Evolutionary conservation across 495 filamentous ascomycete species (phyloP).

Genomic region (Penicillium pancosmium): DNA sequence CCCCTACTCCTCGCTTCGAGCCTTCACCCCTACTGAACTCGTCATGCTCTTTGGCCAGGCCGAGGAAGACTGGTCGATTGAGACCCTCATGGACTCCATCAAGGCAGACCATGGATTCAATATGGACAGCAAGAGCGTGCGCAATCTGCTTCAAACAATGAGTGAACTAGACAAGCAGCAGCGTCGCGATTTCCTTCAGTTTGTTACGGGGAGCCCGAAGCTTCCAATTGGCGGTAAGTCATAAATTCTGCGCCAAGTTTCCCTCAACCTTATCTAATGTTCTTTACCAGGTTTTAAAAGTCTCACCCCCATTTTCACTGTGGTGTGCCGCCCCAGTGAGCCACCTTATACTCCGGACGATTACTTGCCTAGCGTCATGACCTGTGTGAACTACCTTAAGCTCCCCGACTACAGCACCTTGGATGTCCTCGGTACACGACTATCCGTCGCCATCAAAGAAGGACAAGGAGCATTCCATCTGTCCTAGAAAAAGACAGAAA

Average conservation of each 20-base stretch:
- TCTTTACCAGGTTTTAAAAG: slow-evolving; percentile 80
- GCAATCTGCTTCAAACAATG: slow-evolving; percentile 93
- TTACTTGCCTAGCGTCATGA: slow-evolving; percentile 98
- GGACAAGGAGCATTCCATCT: slow-evolving; percentile 99
- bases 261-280: slow-evolving; percentile 23
- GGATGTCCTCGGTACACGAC: slow-evolving; percentile 70
- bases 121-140: slow-evolving; percentile 97
- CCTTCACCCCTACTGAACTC: slow-evolving; percentile 96
- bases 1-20: slow-evolving; percentile 86
- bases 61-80: slow-evolving; percentile 97
- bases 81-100: slow-evolving; percentile 96
- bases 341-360: slow-evolving; percentile 93
- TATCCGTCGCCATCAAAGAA: slow-evolving; percentile 88
- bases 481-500: slow-evolving; percentile 54
- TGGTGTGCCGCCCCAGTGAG: slow-evolving; percentile 97
- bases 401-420: slow-evolving; percentile 91
- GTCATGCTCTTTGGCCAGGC: slow-evolving; percentile 93
- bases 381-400: slow-evolving; percentile 99
- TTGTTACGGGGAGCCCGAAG: slow-evolving; percentile 97
- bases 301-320: slow-evolving; percentile 96
- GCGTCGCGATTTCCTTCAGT: slow-evolving; percentile 95
- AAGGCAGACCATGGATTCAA: slow-evolving; percentile 99
- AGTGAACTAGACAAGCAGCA: slow-evolving; percentile 76
- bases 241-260: neutral
- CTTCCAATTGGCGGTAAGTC: slow-evolving; percentile 91